Base-by-base conservation (phyloP, 2,329 filamentous ascomycete genomes). In the Claviceps sorghi region DNA sequence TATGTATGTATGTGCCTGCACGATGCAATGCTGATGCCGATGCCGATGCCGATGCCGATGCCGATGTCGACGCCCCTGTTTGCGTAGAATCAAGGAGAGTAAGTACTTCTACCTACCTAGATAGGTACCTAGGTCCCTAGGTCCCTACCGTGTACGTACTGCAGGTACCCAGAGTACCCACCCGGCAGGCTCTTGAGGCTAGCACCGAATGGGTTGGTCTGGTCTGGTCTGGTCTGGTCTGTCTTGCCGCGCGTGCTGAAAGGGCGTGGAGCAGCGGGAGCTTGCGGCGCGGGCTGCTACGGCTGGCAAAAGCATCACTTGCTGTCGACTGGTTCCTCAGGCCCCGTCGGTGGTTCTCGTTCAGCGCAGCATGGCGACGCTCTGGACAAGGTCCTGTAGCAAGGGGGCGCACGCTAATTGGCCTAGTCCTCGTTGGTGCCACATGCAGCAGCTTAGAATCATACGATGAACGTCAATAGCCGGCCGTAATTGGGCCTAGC, bases 361-460 rank as follows among this genome's bases (percentile, higher is more conserved):
- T 38, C 36, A 38, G 36, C 36, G 15, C n/a, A 15, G 36, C 36
- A 2, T 15, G 15, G 15, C 36, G 30, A 3, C 45, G 19, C 42
- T 44, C 42, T 17, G 42, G 42, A 46, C 26, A 13, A 13, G 43
- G 43, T 9, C 10, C 9, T 46, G 26, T 17, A 32, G 26, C 5
- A 32, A 32, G 2, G 9, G 17, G 9, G 17, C n/a, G n/a, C 19
- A 5, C 10, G 26, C 13, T 44, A 10, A 43, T 41, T 50, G 48
- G 48, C 15, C 30, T 29, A 34, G 13, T 34, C 32, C 1, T 32
- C 19, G 15, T 36, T 8, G 19, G 34, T 32, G 48, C 46, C 42
- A 50, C 34, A 43, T 17, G 34, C 41, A 6, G 34, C 47, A 40
- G 48, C 43, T 22, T n/a, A 29, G 32, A 53, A 53, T 53, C 52